A percentile compares a stretch with the other conserved stretches of the same genome.
These are phyloP conservation scores for Multifurca ochricompacta DNA, from an alignment of 768 basidiomycete genomes.

Conservation along the genomic window DNA sequence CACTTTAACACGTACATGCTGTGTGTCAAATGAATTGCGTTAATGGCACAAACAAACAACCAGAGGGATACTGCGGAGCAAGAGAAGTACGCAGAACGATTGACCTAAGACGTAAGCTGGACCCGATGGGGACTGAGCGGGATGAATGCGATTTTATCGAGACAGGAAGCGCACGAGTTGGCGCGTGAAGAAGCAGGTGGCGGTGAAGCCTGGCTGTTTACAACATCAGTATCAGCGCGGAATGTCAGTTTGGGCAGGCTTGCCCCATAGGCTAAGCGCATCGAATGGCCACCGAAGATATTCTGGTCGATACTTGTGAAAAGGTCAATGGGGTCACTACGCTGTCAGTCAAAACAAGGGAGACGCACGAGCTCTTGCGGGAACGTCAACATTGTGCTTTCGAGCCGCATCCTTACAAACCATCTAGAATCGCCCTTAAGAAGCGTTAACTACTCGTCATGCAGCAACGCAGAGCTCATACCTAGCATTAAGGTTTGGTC, in stretches of 20 bases:
- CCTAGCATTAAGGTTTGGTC: slow-evolving; percentile 64
- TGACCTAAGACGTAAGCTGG: slow-evolving; percentile 66
- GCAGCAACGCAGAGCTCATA: slow-evolving; percentile 23
- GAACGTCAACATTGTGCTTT: slow-evolving; percentile 72
- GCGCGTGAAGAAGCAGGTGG: slow-evolving; percentile 60
- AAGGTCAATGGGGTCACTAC: background rate
- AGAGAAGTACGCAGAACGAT: slow-evolving; percentile 49
- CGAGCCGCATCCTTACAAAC: slow-evolving; percentile 68
- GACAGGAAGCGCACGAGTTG: slow-evolving; percentile 65
- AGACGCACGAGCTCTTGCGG: slow-evolving; percentile 68
- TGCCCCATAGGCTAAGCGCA: slow-evolving; percentile 69
- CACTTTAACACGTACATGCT: slow-evolving; percentile 69
- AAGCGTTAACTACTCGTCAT: background rate
- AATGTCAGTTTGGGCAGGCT: slow-evolving; percentile 30
- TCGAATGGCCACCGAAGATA: slow-evolving; percentile 67
- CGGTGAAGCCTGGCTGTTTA: too few relatives aligned
- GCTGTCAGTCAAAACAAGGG: slow-evolving; percentile 4
- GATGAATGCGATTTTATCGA: slow-evolving; percentile 73
- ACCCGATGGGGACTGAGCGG: slow-evolving; percentile 77
- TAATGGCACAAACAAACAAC: too few relatives aligned
- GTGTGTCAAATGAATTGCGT: too few relatives aligned
- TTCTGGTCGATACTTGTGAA: slow-evolving; percentile 63
- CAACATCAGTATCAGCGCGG: slow-evolving; percentile 67
- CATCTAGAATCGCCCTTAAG: slow-evolving; percentile 83
- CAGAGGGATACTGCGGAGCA: too few relatives aligned